A percentile compares a stretch with the other conserved stretches of the same genome.
phyloP scores from a whole-genome alignment of 805 yeast genomes.

The Zygotorulaspora danielsina region DNA sequence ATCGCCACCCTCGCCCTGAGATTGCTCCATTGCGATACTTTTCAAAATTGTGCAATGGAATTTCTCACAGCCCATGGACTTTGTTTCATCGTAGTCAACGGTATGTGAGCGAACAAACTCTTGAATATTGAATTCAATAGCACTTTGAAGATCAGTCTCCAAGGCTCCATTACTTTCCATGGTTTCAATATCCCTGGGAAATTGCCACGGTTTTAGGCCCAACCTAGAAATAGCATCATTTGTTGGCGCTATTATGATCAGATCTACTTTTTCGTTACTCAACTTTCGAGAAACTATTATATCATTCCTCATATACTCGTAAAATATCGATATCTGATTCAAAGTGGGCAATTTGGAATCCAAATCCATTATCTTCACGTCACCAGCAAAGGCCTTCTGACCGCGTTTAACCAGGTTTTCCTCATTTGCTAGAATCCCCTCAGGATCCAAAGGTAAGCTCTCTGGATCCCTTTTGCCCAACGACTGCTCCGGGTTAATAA shows the following conservation, averaged over 20 bases:
- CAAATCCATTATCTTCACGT: slow-evolving; percentile 11
- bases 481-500: slow-evolving; percentile 2
- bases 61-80: slow-evolving; percentile 5
- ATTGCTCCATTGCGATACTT: slow-evolving; percentile 13
- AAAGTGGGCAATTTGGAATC: slow-evolving; percentile 34
- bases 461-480: slow-evolving; percentile 11
- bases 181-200: slow-evolving; percentile 48
- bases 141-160: slow-evolving; percentile 45
- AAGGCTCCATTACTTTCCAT: slow-evolving; percentile 25
- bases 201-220: slow-evolving; percentile 73
- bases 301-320: slow-evolving; percentile 67
- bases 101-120: slow-evolving; percentile 63
- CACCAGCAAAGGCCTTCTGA: slow-evolving; percentile 4
- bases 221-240: slow-evolving; percentile 54
- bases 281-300: slow-evolving; percentile 46
- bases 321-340: slow-evolving; percentile 53
- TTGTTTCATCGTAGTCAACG: slow-evolving; percentile 32
- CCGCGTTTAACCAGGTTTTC: slow-evolving; percentile 3
- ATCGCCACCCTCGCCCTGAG: slow-evolving; percentile 27
- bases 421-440: slow-evolving; percentile 9
- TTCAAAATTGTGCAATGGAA: slow-evolving; percentile 10
- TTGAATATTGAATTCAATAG: slow-evolving; percentile 48
- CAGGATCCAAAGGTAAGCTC: slow-evolving; percentile 14
- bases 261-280: slow-evolving; percentile 40
- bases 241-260: slow-evolving; percentile 66